Percentiles rank a stretch among this genome's conserved stretches.
These are phyloP conservation scores for Neurospora africana DNA, from an alignment of 495 filamentous ascomycete genomes.

Conservation along the genomic window DNA sequence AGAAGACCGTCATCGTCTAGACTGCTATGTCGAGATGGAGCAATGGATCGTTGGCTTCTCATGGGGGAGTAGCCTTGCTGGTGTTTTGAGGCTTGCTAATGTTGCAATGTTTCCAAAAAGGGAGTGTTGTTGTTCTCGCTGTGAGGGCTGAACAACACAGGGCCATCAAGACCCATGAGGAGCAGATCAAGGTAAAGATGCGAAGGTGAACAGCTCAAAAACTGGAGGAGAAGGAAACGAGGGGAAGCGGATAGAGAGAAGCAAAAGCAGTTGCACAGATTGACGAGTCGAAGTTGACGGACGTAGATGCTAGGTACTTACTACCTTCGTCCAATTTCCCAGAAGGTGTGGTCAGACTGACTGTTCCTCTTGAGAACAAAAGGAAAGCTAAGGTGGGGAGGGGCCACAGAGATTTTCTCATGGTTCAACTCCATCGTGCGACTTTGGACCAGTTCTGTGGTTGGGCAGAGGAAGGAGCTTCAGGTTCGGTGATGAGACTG, in stretches of 20 bases:
- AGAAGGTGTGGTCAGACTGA: background rate
- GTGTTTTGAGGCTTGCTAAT: background rate
- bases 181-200: background rate
- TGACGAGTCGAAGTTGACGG: background rate
- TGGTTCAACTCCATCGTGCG: too few relatives aligned
- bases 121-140: background rate
- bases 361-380: background rate
- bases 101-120: background rate
- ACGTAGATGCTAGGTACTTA: background rate
- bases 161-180: background rate
- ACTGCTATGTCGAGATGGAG: slow-evolving; percentile 1
- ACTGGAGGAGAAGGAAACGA: too few relatives aligned
- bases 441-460: background rate
- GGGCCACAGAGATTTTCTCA: too few relatives aligned
- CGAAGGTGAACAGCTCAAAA: background rate
- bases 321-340: background rate
- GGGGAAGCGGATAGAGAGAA: background rate
- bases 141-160: background rate
- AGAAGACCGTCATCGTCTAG: slow-evolving; percentile 28
- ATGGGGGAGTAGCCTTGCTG: background rate
- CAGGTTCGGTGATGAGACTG: background rate
- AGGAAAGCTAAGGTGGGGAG: background rate
- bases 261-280: background rate
- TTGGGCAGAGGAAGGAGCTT: background rate
- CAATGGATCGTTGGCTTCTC: background rate